These are phyloP conservation scores for Auricularia sp. DNA, from an alignment of 768 basidiomycete species.

Conservation along the genomic window DNA sequence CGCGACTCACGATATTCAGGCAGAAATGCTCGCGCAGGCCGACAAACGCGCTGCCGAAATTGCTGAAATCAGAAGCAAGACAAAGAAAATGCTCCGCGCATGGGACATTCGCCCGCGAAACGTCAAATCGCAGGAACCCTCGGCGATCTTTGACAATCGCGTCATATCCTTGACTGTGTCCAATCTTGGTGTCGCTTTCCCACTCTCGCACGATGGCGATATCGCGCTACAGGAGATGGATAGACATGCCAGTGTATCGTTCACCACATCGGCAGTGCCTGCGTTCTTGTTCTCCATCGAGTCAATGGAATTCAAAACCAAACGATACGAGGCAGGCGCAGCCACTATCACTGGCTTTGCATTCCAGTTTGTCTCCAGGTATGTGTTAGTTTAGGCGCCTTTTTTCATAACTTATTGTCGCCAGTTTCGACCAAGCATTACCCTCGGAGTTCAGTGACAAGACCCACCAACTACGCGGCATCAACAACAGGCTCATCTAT, in stretches of 20 bases:
- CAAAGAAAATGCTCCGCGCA: slow-evolving; percentile 58
- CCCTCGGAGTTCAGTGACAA: slow-evolving; percentile 62
- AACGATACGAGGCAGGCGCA: slow-evolving; percentile 70
- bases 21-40: slow-evolving; percentile 63
- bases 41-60: slow-evolving; percentile 72
- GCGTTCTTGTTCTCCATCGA: slow-evolving; percentile 84
- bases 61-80: slow-evolving; percentile 76
- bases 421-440: slow-evolving; percentile 69
- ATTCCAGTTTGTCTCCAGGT: slow-evolving; percentile 80
- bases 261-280: slow-evolving; percentile 36
- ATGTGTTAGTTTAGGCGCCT: slow-evolving; percentile 17
- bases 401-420: not conserved
- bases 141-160: slow-evolving; percentile 27
- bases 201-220: slow-evolving; percentile 55
- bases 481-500: slow-evolving; percentile 57
- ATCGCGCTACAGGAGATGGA: slow-evolving; percentile 36
- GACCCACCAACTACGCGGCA: slow-evolving; percentile 43
- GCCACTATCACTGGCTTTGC: slow-evolving; percentile 63
- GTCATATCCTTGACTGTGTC: slow-evolving; percentile 28
- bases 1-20: slow-evolving; percentile 30
- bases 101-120: slow-evolving; percentile 46
- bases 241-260: slow-evolving; percentile 28
- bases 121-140: slow-evolving; percentile 1
- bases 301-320: slow-evolving; percentile 59
- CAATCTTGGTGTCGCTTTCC: slow-evolving; percentile 85